Percentiles rank a stretch among this genome's conserved stretches.
Conservation (phyloP, 73 alveolate species). For the Paramecium tetraurelia region DNA sequence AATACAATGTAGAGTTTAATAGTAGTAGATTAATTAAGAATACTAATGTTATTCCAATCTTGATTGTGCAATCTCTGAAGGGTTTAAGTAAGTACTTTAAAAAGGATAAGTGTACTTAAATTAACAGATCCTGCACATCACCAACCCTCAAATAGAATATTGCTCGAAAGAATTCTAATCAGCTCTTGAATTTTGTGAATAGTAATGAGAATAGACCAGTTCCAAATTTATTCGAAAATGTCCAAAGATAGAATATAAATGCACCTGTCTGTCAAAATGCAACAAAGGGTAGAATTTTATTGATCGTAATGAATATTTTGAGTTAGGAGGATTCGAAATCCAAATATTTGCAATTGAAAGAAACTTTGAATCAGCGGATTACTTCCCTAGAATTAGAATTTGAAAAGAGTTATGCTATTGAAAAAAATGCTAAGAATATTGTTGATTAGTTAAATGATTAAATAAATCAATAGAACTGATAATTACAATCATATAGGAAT, state of each 20-base stretch:
- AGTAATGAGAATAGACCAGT: background rate
- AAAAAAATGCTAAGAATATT: background rate
- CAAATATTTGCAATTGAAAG: background rate
- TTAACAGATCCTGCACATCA: background rate
- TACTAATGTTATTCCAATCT: background rate
- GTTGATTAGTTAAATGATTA: background rate
- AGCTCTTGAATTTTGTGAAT: background rate
- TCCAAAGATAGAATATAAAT: background rate
- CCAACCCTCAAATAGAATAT: background rate
- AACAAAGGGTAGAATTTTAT: background rate
- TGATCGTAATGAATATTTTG: background rate
- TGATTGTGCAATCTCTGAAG: background rate
- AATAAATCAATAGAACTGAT: background rate
- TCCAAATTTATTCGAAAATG: background rate
- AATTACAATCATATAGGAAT: background rate
- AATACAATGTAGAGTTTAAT: background rate
- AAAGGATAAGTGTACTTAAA: background rate
- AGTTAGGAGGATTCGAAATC: background rate
- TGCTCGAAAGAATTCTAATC: background rate
- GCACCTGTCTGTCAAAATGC: background rate
- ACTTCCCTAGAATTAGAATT: background rate
- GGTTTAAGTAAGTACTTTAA: background rate
- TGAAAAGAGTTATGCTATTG: background rate
- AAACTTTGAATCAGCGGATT: background rate
- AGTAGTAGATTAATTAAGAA: background rate